A percentile compares a stretch with the other conserved stretches of the same genome.
phyloP scores from a whole-genome alignment of 1,284 basidiomycete species.

The Moesziomyces sp. region DNA sequence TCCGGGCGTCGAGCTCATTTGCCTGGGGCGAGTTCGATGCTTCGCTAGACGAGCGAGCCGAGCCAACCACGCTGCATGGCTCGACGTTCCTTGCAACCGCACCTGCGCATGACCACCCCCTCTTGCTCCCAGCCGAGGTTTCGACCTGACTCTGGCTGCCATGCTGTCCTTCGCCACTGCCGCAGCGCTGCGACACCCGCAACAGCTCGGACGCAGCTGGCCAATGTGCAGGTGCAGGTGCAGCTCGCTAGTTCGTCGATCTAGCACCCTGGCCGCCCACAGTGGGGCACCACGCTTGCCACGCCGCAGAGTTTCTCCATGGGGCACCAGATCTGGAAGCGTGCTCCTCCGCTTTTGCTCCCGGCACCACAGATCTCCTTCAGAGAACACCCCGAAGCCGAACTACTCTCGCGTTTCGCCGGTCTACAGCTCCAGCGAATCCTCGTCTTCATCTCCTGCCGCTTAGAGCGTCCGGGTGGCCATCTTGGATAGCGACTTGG shows the following conservation, averaged over 20 bases:
- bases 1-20: background rate
- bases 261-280: background rate
- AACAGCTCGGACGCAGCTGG: background rate
- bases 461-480: too few species aligned
- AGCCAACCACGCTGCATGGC: slow-evolving; percentile 10
- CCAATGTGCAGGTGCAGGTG: background rate
- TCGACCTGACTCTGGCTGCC: slow-evolving; percentile 3
- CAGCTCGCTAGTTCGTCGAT: background rate
- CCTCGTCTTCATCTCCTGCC: too few species aligned
- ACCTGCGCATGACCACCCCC: slow-evolving; percentile 3
- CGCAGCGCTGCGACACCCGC: background rate
- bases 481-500: too few species aligned
- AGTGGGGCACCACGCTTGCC: slow-evolving; percentile 1
- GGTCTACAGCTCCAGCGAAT: background rate
- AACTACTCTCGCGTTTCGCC: background rate
- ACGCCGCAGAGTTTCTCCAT: background rate
- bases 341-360: background rate
- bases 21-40: background rate
- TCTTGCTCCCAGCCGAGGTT: slow-evolving; percentile 5
- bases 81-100: slow-evolving; percentile 16
- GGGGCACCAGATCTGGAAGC: slow-evolving; percentile 9
- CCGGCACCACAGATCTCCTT: background rate
- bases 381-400: background rate
- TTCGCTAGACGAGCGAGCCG: slow-evolving; percentile 13
- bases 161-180: background rate